Evolutionary conservation across 1,284 basidiomycete species (phyloP).

Genomic region (Tausonia pullulans): DNA sequence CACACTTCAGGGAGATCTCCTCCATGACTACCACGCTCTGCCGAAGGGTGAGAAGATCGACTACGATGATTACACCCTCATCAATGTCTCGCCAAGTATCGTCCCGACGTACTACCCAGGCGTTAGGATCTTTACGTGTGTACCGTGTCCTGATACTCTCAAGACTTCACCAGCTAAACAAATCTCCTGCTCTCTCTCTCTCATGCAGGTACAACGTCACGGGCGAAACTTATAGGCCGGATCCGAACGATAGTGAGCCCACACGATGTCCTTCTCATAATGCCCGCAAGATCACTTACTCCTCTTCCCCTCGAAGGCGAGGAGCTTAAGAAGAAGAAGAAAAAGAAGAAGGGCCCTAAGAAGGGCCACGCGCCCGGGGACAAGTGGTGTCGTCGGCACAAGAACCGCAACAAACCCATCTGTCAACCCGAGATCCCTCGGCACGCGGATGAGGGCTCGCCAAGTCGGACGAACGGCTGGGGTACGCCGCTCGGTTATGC

Average conservation of each 20-base stretch:
- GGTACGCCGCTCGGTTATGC: slow-evolving; percentile 70
- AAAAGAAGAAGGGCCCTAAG: slow-evolving; percentile 29
- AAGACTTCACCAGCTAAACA: not conserved
- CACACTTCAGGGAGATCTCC: slow-evolving; percentile 25
- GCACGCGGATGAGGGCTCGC: slow-evolving; percentile 52
- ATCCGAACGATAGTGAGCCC: slow-evolving; percentile 9
- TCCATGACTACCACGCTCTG: slow-evolving; percentile 31
- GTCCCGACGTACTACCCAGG: slow-evolving; percentile 83
- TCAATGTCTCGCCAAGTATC: slow-evolving; percentile 67
- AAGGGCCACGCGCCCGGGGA: slow-evolving; percentile 39
- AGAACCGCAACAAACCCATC: slow-evolving; percentile 47
- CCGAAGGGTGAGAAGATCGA: slow-evolving; percentile 43
- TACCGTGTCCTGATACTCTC: not conserved
- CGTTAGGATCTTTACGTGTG: slow-evolving; percentile 62
- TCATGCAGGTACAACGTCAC: slow-evolving; percentile 47
- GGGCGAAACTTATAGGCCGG: slow-evolving; percentile 1
- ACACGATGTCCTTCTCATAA: not conserved
- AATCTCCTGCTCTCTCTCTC: not conserved
- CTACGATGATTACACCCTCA: slow-evolving; percentile 56
- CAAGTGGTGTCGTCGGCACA: slow-evolving; percentile 44
- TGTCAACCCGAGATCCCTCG: slow-evolving; percentile 47
- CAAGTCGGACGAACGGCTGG: slow-evolving; percentile 55
- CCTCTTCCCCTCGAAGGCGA: not conserved
- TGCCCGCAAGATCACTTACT: not conserved
- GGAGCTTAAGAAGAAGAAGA: slow-evolving; percentile 14